Conservation (phyloP, 495 filamentous ascomycete genomes). For the Aspergillus biplanus region DNA sequence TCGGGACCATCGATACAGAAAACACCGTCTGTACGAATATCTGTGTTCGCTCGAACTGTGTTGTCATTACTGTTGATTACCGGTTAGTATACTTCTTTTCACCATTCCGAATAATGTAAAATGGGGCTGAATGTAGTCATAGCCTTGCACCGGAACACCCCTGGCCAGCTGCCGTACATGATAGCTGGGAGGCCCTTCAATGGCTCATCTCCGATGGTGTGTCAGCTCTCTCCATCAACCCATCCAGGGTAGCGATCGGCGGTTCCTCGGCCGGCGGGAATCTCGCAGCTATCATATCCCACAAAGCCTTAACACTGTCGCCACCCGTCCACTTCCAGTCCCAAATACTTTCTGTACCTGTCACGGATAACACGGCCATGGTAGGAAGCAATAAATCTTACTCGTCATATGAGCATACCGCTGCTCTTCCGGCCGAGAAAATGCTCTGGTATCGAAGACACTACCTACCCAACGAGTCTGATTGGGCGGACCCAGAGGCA, state of each 20-base stretch:
- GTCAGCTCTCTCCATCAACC: conserved; percentile 6
- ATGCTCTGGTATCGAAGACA: conserved; percentile 64
- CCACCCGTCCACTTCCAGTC: not conserved
- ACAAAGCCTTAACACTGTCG: not conserved
- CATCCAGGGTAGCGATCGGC: not conserved
- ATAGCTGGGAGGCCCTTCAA: conserved; percentile 59
- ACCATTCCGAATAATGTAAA: not conserved
- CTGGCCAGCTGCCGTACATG: conserved; percentile 59
- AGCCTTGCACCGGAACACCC: conserved; percentile 60
- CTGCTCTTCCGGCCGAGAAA: conserved; percentile 55
- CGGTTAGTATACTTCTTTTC: conserved; percentile 34
- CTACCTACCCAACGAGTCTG: conserved; percentile 52
- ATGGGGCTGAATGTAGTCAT: not conserved
- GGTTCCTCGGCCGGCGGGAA: conserved; percentile 8
- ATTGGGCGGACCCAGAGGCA: conserved; percentile 55
- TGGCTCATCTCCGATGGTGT: conserved; percentile 51
- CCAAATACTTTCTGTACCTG: conserved; percentile 57
- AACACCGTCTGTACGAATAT: conserved; percentile 60
- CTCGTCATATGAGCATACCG: conserved; percentile 51
- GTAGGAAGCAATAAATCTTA: conserved; percentile 50
- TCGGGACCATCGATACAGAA: conserved; percentile 61
- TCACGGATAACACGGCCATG: conserved; percentile 59
- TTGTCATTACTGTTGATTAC: conserved; percentile 61
- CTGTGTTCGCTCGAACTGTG: conserved; percentile 52
- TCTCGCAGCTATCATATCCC: not conserved